Conservation (phyloP, 495 filamentous ascomycete genomes). For the Podospora tetraspora region DNA sequence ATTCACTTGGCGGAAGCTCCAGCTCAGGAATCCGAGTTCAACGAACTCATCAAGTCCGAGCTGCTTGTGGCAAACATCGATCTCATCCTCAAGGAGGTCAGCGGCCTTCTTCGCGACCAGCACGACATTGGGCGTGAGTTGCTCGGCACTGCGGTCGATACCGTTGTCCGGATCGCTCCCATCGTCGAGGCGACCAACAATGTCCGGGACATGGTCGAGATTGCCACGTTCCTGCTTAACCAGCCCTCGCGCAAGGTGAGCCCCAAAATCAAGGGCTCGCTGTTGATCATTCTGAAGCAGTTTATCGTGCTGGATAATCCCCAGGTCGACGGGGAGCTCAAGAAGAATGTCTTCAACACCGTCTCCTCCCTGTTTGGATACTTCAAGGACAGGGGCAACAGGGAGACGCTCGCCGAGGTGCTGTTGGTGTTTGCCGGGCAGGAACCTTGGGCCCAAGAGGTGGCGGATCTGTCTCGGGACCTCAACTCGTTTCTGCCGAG, state of each 20-base stretch:
- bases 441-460: constrained; percentile 53
- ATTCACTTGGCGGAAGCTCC: constrained; percentile 49
- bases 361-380: constrained; percentile 75
- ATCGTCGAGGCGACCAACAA: constrained; percentile 64
- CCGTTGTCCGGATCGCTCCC: constrained; percentile 67
- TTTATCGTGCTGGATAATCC: constrained; percentile 70
- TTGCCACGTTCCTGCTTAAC: constrained; percentile 72
- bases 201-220: constrained; percentile 66
- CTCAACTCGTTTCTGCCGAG: constrained; percentile 69
- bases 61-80: constrained; percentile 69
- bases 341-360: constrained; percentile 54
- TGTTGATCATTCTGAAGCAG: constrained; percentile 65
- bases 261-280: constrained; percentile 73
- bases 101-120: constrained; percentile 54
- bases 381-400: constrained; percentile 72
- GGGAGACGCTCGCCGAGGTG: constrained; percentile 65
- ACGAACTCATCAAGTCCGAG: constrained; percentile 54
- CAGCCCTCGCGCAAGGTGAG: constrained; percentile 77
- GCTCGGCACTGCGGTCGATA: constrained; percentile 70
- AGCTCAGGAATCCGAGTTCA: constrained; percentile 49
- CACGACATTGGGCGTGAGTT: constrained; percentile 60
- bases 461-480: constrained; percentile 67
- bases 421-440: constrained; percentile 61
- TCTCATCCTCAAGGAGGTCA: constrained; percentile 58
- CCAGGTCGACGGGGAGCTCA: constrained; percentile 52